These are phyloP conservation scores for Imleria badia DNA, from an alignment of 768 basidiomycete genomes.

Conservation along the genomic window DNA sequence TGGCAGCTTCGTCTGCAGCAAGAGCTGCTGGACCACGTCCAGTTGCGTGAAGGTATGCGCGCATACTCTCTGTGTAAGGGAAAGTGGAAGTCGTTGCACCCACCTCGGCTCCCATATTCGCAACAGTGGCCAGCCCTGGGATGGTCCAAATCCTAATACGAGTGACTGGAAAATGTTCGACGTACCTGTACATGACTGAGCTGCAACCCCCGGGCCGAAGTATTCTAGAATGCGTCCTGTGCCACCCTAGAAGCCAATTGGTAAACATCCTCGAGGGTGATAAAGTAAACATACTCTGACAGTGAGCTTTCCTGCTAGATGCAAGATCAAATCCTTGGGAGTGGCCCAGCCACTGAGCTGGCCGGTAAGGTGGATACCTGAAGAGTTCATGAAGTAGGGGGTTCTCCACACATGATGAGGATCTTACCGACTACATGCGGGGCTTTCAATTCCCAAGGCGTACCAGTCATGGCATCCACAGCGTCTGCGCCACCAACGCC, in stretches of 20 bases:
- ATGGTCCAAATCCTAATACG: neutral
- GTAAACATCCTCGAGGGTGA: neutral
- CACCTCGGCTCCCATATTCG: slow-evolving; percentile 99
- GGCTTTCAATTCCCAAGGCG: slow-evolving; percentile 97
- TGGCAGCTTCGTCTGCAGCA: slow-evolving; percentile 83
- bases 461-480: slow-evolving; percentile 97
- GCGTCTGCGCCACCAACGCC: slow-evolving; percentile 99
- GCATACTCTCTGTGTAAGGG: slow-evolving; percentile 92
- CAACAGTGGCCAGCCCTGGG: slow-evolving; percentile 86
- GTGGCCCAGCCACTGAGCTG: slow-evolving; percentile 89
- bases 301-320: slow-evolving; percentile 91
- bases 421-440: slow-evolving; percentile 74
- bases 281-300: slow-evolving; percentile 63
- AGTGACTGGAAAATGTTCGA: neutral
- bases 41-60: slow-evolving; percentile 85
- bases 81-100: slow-evolving; percentile 99
- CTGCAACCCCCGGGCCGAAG: slow-evolving; percentile 87
- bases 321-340: slow-evolving; percentile 93
- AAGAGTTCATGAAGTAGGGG: neutral
- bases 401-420: neutral
- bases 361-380: slow-evolving; percentile 88
- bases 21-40: slow-evolving; percentile 81
- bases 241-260: slow-evolving; percentile 63
- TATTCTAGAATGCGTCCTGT: slow-evolving; percentile 97
- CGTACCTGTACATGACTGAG: slow-evolving; percentile 89